Evolutionary conservation across 2,329 filamentous ascomycete genomes (phyloP).

Genomic region (Scedosporium dehoogii): DNA sequence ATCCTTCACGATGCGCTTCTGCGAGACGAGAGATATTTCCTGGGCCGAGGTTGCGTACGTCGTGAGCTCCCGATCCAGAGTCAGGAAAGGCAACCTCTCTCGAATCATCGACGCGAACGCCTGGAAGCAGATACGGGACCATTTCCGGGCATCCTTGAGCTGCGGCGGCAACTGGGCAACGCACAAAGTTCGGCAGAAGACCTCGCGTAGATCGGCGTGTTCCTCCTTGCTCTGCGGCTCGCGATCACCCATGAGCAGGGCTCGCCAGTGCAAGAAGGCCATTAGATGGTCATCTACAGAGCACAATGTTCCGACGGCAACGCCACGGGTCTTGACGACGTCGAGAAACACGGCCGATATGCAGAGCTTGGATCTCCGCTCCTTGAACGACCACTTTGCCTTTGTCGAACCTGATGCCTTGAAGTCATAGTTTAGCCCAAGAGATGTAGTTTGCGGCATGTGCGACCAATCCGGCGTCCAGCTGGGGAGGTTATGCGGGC

Average conservation of each 20-base stretch:
- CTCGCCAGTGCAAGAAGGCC: conserved; percentile 25
- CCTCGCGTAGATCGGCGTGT: conserved; percentile 12
- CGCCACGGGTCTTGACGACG: conserved; percentile 13
- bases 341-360: conserved; percentile 19
- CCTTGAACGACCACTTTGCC: conserved; percentile 15
- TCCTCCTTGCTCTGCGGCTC: not conserved
- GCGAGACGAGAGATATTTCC: not conserved
- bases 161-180: conserved; percentile 14
- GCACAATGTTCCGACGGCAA: conserved; percentile 19
- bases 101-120: conserved; percentile 13
- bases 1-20: conserved; percentile 11
- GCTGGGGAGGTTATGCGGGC: conserved; percentile 17
- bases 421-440: conserved; percentile 14
- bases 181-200: conserved; percentile 20
- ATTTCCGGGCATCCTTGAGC: conserved; percentile 10
- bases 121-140: conserved; percentile 14
- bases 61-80: conserved; percentile 10
- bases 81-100: conserved; percentile 12
- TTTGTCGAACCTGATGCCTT: conserved; percentile 11
- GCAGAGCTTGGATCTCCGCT: conserved; percentile 17
- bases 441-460: conserved; percentile 11
- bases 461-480: conserved; percentile 28
- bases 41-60: conserved; percentile 3
- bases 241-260: conserved; percentile 13
- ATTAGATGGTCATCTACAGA: conserved; percentile 21